Base-by-base conservation (phyloP, 805 yeast species). In the Starmerella geochares region DNA sequence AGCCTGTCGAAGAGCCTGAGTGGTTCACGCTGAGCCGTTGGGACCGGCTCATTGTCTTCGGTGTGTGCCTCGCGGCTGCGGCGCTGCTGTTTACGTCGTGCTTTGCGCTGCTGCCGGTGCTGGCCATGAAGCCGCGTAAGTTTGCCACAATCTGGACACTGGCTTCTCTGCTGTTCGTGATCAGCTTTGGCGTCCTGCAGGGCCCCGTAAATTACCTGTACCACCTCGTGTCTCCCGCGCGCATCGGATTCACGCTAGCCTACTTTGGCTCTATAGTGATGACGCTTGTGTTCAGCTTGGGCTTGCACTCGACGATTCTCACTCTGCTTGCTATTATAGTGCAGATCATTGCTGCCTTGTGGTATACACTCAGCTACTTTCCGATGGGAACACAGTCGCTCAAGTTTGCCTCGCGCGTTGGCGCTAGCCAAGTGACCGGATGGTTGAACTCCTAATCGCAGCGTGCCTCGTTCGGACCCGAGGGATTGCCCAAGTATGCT, bases 331-430 rank as follows among this genome's bases (percentile, higher is more conserved):
- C 86, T 28, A 83, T 92, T 38, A 65, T 83, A 2, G 65, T 84
- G 10, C 96, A 92, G 65, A 70, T 88, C 8, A 66, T 92, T 49
- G 90, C 96, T 1, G 87, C 92, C n/a, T 60, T 86, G 4, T 88
- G 88, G 72, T 92, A 92, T 65, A 81, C 92, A 0, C 73, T 90
- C 37, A 84, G 95, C 60, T 92, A 92, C 66, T 90, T 92, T 74
- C 98, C 98, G 13, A 83, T 88, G 69, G 98, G 98, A 11, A 84
- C 90, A 1, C 82, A 83, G 53, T 83, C 94, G 2, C 60, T 81
- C 44, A 67, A 75, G 53, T 70, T 79, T 64, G 73, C 81, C 1
- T 70, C 78, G 14, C 67, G 77, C 20, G 68, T 80, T 6, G 86
- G 83, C 5, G 65, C 76, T 5, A 71, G 76, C 50, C 79, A 77